Evolutionary conservation across 2,329 filamentous ascomycete genomes (phyloP), one percentile per base, ranked within the genome.

Genomic region (Xylaria sp.): DNA sequence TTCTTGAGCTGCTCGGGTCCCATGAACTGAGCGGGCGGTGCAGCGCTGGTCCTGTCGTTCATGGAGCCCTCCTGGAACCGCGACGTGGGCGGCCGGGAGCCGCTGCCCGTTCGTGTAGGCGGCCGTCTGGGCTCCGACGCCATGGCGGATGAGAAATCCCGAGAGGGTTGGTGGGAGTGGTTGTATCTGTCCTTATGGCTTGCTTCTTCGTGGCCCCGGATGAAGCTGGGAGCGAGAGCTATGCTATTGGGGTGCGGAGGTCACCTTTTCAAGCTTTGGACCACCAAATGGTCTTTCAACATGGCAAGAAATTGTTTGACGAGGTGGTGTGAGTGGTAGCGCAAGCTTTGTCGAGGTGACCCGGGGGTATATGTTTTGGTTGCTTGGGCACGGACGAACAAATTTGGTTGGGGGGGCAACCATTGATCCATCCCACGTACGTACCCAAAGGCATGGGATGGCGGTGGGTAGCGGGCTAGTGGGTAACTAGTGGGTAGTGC

Each of bases 61-160:
- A 97, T 95, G 75, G 91, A 95, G 46, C 91, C 94, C 80, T 97
- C 94, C 43, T 90, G 75, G 86, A 97, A 83, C 80, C 89, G 77
- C 36, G 76, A 78, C 10, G 74, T 76, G 6, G 74, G 71, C 57
- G 75, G 74, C 45, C 75, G 72, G 13, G 73, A 74, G 59, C 76
- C 72, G 67, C 69, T 71, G 45, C 71, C 72, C 82, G 88, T 83
- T 72, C 79, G 79, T 48, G 74, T 80, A 68, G 81, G 77, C 67
- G 80, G 77, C 68, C 72, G 70, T 58, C 72, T 76, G 65, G 77
- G 63, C 58, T 75, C 75, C 63, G 68, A 71, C 57, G 74, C 67
- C 74, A 75, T 76, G 32, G 69, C 57, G 50, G 46, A 62, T 8
- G 46, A 25, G 41, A 20, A 8, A 36, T 45, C 20, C 23, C n/a